Evolutionary conservation across 352 stramenopile genomes (phyloP).

Genomic region (Pythium folliculosum): DNA sequence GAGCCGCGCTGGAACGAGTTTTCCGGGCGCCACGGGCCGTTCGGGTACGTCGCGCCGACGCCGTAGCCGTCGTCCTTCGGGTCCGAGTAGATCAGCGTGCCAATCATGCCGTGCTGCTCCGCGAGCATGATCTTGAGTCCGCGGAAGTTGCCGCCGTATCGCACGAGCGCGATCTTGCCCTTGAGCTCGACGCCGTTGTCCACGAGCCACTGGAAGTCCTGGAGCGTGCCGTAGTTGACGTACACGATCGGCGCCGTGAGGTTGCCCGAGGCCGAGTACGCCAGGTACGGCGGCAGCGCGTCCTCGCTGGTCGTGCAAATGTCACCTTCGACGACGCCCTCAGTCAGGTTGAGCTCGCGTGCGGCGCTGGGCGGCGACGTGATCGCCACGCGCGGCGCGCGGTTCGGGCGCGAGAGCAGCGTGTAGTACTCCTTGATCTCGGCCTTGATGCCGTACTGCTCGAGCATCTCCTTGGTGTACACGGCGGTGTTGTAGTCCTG

Average conservation of each 20-base stretch:
- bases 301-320: conserved; percentile 54
- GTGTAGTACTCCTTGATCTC: conserved; percentile 12
- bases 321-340: conserved; percentile 58
- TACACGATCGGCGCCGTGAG: conserved; percentile 78
- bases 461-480: conserved; percentile 39
- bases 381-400: conserved; percentile 45
- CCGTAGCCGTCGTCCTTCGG: conserved; percentile 80
- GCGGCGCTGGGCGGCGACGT: conserved; percentile 29
- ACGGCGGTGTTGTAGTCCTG: conserved; percentile 62
- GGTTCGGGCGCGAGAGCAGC: conserved; percentile 58
- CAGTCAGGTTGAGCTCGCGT: conserved; percentile 53
- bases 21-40: conserved; percentile 7
- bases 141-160: conserved; percentile 80
- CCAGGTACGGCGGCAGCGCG: conserved; percentile 75
- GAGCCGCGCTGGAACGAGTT: conserved; percentile 14
- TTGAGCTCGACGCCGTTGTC: conserved; percentile 34
- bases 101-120: conserved; percentile 69
- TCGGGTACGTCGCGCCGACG: conserved; percentile 36
- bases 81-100: conserved; percentile 89
- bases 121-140: conserved; percentile 85
- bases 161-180: conserved; percentile 70
- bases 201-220: conserved; percentile 82
- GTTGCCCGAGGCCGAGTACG: conserved; percentile 78
- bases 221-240: conserved; percentile 80
- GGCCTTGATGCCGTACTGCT: conserved; percentile 33